phyloP scores from a whole-genome alignment of 441 rosid species.

The Breynia disticha region DNA sequence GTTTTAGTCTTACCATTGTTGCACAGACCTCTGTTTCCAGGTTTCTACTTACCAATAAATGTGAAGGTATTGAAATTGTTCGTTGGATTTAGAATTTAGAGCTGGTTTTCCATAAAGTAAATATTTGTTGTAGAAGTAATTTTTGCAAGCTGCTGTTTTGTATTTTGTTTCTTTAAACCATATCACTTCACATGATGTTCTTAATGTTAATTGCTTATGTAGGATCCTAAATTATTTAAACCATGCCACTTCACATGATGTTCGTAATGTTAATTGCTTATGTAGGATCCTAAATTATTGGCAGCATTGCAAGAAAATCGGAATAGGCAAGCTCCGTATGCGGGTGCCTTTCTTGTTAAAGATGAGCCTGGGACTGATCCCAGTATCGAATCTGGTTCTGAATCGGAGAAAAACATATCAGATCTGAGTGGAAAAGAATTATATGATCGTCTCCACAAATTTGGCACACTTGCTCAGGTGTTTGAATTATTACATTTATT shows the following conservation, averaged over 20 bases:
- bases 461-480: conserved; percentile 99
- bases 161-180: too few relatives aligned
- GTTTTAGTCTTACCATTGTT: conserved; percentile 85
- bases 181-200: too few relatives aligned
- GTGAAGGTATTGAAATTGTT: conserved; percentile 60
- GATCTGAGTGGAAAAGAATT: conserved; percentile 90
- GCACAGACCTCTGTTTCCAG: conserved; percentile 95
- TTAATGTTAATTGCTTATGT: conserved; percentile 8
- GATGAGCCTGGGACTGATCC: conserved; percentile 73
- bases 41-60: conserved; percentile 94
- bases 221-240: conserved; percentile 98
- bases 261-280: not conserved
- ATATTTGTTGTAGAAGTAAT: too few relatives aligned
- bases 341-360: conserved; percentile 92
- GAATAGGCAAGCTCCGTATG: conserved; percentile 94
- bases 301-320: conserved; percentile 89
- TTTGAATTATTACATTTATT: conserved; percentile 12
- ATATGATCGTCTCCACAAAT: conserved; percentile 78
- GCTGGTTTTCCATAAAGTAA: conserved; percentile 2
- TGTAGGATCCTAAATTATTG: conserved; percentile 82
- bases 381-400: conserved; percentile 47
- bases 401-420: conserved; percentile 50
- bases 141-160: too few relatives aligned
- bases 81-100: not conserved
- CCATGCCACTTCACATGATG: too few relatives aligned